These are phyloP conservation scores for Parasitella parasitica DNA, from an alignment of 371 early-diverging fungal species.

Conservation along the genomic window DNA sequence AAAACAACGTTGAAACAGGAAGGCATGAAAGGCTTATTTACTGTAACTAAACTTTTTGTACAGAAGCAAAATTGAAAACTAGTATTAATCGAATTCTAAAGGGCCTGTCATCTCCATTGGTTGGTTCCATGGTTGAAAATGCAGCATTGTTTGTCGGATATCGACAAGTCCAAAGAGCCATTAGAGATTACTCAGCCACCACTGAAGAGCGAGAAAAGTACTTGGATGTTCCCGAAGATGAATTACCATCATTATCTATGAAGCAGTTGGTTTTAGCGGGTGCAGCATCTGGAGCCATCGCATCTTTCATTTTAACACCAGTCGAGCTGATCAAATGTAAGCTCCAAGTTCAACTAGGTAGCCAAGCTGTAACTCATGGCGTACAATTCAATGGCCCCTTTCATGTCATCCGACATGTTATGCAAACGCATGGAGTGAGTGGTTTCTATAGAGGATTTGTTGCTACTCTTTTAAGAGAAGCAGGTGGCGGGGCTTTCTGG, in stretches of 20 bases:
- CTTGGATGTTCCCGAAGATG: slow-evolving; percentile 18
- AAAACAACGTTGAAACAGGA: slow-evolving; percentile 65
- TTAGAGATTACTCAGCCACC: slow-evolving; percentile 39
- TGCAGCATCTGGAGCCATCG: slow-evolving; percentile 82
- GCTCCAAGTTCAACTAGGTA: slow-evolving; percentile 82
- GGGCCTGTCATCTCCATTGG: slow-evolving; percentile 89
- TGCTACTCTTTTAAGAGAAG: slow-evolving; percentile 87
- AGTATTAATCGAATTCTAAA: slow-evolving; percentile 22
- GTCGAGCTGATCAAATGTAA: slow-evolving; percentile 96
- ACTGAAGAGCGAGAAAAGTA: slow-evolving; percentile 19
- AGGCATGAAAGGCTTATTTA: slow-evolving; percentile 81
- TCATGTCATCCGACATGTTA: slow-evolving; percentile 68
- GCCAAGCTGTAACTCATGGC: slow-evolving; percentile 17
- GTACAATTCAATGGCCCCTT: slow-evolving; percentile 66
- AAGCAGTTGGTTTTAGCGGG: slow-evolving; percentile 82
- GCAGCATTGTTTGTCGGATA: slow-evolving; percentile 90
- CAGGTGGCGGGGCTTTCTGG: slow-evolving; percentile 94
- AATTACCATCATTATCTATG: slow-evolving; percentile 43
- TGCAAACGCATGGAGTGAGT: slow-evolving; percentile 67
- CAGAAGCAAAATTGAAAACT: background rate
- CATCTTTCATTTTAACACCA: slow-evolving; percentile 90
- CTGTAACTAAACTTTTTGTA: slow-evolving; percentile 39
- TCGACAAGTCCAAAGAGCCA: slow-evolving; percentile 74
- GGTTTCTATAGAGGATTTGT: slow-evolving; percentile 91
- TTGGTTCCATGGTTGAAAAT: slow-evolving; percentile 95